Evolutionary conservation across 2,329 filamentous ascomycete genomes (phyloP).

Genomic region (Xylaria sp.): DNA sequence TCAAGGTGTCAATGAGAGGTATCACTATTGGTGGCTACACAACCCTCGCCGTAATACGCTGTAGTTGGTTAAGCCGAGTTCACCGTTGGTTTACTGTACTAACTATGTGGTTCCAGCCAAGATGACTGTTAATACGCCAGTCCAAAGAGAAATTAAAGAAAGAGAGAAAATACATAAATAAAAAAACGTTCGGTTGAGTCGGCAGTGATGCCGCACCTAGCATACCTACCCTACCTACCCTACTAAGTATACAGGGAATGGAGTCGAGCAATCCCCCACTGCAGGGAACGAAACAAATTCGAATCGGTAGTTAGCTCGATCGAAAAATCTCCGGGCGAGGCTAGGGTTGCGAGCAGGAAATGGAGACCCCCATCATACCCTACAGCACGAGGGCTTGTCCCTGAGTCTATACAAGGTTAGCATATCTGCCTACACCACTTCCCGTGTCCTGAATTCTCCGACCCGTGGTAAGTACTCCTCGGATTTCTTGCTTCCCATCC

Average conservation of each 20-base stretch:
- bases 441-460: conserved; percentile 36
- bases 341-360: conserved; percentile 31
- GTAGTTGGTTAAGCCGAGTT: conserved; percentile 13
- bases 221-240: background rate
- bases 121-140: background rate
- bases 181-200: conserved; percentile 25
- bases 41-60: background rate
- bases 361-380: conserved; percentile 23
- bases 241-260: conserved; percentile 15
- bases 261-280: conserved; percentile 23
- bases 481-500: conserved; percentile 10
- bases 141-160: background rate
- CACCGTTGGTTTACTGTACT: background rate
- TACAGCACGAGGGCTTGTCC: conserved; percentile 20
- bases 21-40: conserved; percentile 15
- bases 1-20: conserved; percentile 1
- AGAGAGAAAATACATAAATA: background rate
- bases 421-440: conserved; percentile 20
- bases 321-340: conserved; percentile 35
- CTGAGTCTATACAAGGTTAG: conserved; percentile 25
- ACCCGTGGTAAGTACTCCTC: conserved; percentile 28
- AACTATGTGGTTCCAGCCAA: background rate
- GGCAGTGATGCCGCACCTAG: conserved; percentile 26
- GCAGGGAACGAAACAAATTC: conserved; percentile 23
- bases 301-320: conserved; percentile 38